Percentiles rank a stretch among this genome's conserved stretches.
Evolutionary conservation across 768 basidiomycete species (phyloP).

Genomic region (Termitomyces sp.): DNA sequence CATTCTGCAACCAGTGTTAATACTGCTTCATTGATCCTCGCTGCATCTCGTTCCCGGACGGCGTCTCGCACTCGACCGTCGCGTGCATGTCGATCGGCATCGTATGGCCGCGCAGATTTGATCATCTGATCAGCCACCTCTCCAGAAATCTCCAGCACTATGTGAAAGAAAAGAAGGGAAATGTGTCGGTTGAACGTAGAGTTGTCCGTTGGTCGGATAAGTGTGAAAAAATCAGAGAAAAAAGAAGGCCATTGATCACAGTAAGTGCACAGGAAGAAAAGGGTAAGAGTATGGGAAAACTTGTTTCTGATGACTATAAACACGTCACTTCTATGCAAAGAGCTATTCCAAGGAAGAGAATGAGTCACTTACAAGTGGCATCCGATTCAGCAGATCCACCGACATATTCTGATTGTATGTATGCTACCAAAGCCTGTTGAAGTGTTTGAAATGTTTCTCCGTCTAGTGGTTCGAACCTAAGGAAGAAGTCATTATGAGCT

Average conservation of each 20-base stretch:
- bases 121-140: slow-evolving; percentile 97
- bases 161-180: slow-evolving; percentile 83
- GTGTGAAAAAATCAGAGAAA: slow-evolving; percentile 71
- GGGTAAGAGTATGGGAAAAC: slow-evolving; percentile 84
- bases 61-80: slow-evolving; percentile 86
- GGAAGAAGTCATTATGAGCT: slow-evolving; percentile 1
- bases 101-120: slow-evolving; percentile 78
- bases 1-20: slow-evolving; percentile 76
- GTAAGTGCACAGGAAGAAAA: slow-evolving; percentile 87
- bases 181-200: slow-evolving; percentile 77
- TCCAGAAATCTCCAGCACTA: slow-evolving; percentile 91
- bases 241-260: slow-evolving; percentile 82
- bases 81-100: slow-evolving; percentile 62
- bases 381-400: slow-evolving; percentile 78
- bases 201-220: slow-evolving; percentile 60
- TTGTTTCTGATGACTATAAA: slow-evolving; percentile 84
- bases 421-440: slow-evolving; percentile 72
- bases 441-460: slow-evolving; percentile 64
- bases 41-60: slow-evolving; percentile 86
- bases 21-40: slow-evolving; percentile 80
- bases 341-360: slow-evolving; percentile 1
- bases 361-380: slow-evolving; percentile 64
- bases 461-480: slow-evolving; percentile 62
- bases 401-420: slow-evolving; percentile 86
- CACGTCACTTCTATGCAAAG: slow-evolving; percentile 10